A percentile compares a stretch with the other conserved stretches of the same genome.
Conservation (phyloP, 768 basidiomycete genomes). For the Pholiota microspora region DNA sequence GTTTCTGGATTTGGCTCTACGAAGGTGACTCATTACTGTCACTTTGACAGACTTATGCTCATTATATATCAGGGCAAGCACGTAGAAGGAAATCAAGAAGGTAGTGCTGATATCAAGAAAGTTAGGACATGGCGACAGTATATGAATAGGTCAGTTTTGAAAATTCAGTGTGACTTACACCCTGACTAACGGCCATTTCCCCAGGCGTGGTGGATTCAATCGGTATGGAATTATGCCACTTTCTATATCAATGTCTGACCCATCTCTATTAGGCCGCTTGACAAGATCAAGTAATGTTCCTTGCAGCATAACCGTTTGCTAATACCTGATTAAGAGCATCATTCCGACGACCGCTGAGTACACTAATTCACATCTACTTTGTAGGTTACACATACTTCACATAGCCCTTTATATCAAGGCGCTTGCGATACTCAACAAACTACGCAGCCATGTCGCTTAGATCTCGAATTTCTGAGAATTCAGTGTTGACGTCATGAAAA, state of each 20-base stretch:
- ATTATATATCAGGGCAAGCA: constrained; percentile 58
- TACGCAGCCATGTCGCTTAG: background rate
- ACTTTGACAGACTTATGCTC: background rate
- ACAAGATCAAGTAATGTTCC: constrained; percentile 81
- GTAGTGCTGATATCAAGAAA: constrained; percentile 67
- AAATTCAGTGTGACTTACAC: background rate
- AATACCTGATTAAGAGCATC: background rate
- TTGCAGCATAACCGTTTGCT: too few species aligned
- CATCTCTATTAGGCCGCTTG: constrained; percentile 67
- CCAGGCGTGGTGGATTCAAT: constrained; percentile 86
- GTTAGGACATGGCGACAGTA: constrained; percentile 94
- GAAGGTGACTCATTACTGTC: constrained; percentile 52
- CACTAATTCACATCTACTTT: constrained; percentile 12
- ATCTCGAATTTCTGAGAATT: constrained; percentile 3
- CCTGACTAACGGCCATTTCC: constrained; percentile 7
- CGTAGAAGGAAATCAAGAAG: constrained; percentile 83
- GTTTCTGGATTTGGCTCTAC: constrained; percentile 84
- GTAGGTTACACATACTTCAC: constrained; percentile 9
- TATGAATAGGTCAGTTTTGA: constrained; percentile 82
- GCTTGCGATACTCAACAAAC: background rate
- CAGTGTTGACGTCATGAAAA: constrained; percentile 7
- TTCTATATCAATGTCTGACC: constrained; percentile 50
- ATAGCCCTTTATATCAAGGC: background rate
- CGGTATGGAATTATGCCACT: constrained; percentile 39
- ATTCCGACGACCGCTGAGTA: constrained; percentile 15